A percentile compares a stretch with the other conserved stretches of the same genome.
Evolutionary conservation across 1,139 yeast species (phyloP).

Genomic region (Diutina neorugosa): DNA sequence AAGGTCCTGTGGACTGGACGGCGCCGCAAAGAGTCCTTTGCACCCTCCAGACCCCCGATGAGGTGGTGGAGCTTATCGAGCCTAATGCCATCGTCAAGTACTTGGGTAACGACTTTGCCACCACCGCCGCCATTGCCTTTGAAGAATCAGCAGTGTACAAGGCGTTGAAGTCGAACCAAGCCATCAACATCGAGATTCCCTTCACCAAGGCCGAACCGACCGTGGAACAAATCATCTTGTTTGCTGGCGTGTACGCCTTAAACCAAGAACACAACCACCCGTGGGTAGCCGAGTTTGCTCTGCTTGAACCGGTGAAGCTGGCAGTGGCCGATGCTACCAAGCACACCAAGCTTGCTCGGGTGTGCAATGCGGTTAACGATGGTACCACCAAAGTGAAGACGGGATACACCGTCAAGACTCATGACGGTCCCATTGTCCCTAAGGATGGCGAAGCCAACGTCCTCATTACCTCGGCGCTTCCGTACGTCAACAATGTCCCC

Average conservation of each 20-base stretch:
- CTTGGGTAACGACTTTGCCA: conserved; percentile 36
- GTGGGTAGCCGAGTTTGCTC: conserved; percentile 35
- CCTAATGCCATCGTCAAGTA: conserved; percentile 77
- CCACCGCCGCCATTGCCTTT: conserved; percentile 12
- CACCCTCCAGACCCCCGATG: conserved; percentile 19
- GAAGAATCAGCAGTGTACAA: conserved; percentile 24
- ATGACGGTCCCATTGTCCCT: conserved; percentile 35
- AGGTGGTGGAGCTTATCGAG: conserved; percentile 48
- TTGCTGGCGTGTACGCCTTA: conserved; percentile 30
- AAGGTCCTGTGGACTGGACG: conserved; percentile 17
- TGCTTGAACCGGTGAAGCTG: conserved; percentile 20
- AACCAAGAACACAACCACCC: conserved; percentile 6
- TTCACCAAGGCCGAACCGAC: conserved; percentile 10
- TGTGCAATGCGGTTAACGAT: conserved; percentile 36
- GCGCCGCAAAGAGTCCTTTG: conserved; percentile 21
- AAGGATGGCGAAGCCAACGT: conserved; percentile 64
- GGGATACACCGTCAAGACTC: conserved; percentile 27
- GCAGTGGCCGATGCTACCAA: conserved; percentile 28
- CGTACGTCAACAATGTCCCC: conserved; percentile 96
- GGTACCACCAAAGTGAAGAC: conserved; percentile 39
- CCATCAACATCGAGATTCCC: conserved; percentile 8
- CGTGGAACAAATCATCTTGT: conserved; percentile 35
- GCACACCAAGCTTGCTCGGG: conserved; percentile 28
- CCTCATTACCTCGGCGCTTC: conserved; percentile 88
- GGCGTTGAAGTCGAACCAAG: conserved; percentile 17